phyloP scores from a whole-genome alignment of 2,329 filamentous ascomycete genomes.

The Trichoderma asperellum region DNA sequence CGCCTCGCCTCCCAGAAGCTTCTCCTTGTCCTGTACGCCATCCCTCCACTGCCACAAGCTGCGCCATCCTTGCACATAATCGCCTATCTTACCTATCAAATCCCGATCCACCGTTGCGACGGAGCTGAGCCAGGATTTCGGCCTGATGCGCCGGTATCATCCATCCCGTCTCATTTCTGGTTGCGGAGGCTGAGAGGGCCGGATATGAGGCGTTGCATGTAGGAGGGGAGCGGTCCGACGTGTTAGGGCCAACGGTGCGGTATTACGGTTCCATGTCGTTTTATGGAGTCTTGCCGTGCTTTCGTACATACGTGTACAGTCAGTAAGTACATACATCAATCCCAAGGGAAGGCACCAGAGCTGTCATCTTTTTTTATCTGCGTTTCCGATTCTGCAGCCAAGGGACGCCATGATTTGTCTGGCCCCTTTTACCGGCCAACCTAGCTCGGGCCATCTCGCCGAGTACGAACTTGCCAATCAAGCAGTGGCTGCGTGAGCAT shows the following conservation, averaged over 20 bases:
- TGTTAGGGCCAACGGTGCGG: background rate
- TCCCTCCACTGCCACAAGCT: background rate
- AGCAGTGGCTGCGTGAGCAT: background rate
- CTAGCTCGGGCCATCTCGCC: background rate
- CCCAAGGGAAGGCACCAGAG: background rate
- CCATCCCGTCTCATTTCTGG: constrained; percentile 22
- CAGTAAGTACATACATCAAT: background rate
- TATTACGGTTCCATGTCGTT: constrained; percentile 3
- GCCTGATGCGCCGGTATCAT: background rate
- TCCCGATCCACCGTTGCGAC: constrained; percentile 20
- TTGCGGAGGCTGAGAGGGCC: background rate
- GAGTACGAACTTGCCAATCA: background rate
- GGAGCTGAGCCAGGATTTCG: background rate
- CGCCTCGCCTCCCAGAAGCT: background rate
- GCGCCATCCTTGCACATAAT: constrained; percentile 5
- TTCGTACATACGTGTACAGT: background rate
- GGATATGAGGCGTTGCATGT: constrained; percentile 10
- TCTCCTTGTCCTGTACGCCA: background rate
- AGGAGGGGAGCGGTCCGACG: constrained; percentile 19
- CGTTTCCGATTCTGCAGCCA: background rate
- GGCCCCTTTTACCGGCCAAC: background rate
- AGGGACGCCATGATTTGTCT: background rate
- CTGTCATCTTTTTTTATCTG: background rate
- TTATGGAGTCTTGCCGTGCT: constrained; percentile 8
- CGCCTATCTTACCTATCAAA: constrained; percentile 27